These are phyloP conservation scores for Colletotrichum brevisporum DNA, from an alignment of 2,329 filamentous ascomycete genomes.

Conservation along the genomic window DNA sequence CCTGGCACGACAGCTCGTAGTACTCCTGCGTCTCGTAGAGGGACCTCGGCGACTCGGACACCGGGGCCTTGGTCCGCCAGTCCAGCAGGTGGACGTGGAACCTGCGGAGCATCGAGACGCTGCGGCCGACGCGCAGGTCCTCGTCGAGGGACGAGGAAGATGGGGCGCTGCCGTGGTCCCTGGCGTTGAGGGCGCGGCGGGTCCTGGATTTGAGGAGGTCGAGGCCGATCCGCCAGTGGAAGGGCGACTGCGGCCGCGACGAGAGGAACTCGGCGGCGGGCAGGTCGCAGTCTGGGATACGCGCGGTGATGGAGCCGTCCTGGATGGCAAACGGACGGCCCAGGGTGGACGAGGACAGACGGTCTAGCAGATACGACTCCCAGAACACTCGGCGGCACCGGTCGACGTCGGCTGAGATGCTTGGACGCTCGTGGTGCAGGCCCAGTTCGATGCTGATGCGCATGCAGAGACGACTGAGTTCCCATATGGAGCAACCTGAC, in stretches of 20 bases:
- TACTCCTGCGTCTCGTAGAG: slow-evolving; percentile 14
- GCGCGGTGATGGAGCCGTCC: slow-evolving; percentile 15
- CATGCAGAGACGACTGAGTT: slow-evolving; percentile 29
- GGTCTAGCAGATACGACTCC: slow-evolving; percentile 29
- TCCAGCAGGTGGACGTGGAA: slow-evolving; percentile 19
- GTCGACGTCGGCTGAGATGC: neutral
- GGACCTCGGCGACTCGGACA: neutral
- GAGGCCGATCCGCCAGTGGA: slow-evolving; percentile 8
- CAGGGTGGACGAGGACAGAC: slow-evolving; percentile 28
- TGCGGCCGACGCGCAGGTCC: neutral
- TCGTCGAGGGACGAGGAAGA: neutral
- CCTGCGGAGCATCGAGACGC: neutral
- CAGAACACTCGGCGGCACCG: slow-evolving; percentile 26
- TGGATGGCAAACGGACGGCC: slow-evolving; percentile 33
- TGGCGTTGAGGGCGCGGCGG: neutral
- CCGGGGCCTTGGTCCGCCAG: slow-evolving; percentile 20
- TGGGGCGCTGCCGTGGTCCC: neutral
- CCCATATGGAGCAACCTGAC: slow-evolving; percentile 32
- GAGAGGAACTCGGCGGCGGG: neutral
- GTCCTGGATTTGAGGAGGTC: neutral
- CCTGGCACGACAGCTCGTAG: slow-evolving; percentile 28
- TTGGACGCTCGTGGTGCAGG: slow-evolving; percentile 7
- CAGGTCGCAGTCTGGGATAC: neutral
- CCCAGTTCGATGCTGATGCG: slow-evolving; percentile 24
- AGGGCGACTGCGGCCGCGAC: neutral